Base-by-base conservation (phyloP, 140 eudicot genomes). In the Bidens hawaiensis region DNA sequence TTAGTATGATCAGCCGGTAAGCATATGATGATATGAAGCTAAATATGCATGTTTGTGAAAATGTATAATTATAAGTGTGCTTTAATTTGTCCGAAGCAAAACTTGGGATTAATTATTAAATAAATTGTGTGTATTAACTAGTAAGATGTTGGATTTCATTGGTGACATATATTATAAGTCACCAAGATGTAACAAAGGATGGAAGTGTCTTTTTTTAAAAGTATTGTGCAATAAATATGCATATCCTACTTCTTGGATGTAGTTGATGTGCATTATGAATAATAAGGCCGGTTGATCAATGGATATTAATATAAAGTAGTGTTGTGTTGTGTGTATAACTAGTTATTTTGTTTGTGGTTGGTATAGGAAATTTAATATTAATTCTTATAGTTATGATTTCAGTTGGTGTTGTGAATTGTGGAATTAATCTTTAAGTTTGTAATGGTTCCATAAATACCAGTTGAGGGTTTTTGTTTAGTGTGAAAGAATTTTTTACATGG, bases 241-340 rank as follows among this genome's bases (percentile, higher is more conserved):
- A 68, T 57, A 45, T 68, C 74, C 66, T 68, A 68, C 74, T 11
- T 21, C 25, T 9, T 27, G 66, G 17, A 14, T 18, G 74, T 57
- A 57, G 74, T 57, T 42, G 74, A 58, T 69, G 40, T 69, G 74
- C 22, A 16, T 1, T 55, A 19, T 31, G 18, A 65, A 28, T 17
- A 33, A 65, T 14, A 57, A 30, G 14, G 16, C 67, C 67, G 60
- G 74, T 46, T 69, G 66, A 69, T 57, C 25, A 6, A 43, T n/a
- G n/a, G n/a, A n/a, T n/a, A n/a, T n/a, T n/a, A n/a, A n/a, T n/a
- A n/a, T n/a, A n/a, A n/a, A n/a, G n/a, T n/a, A n/a, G n/a, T n/a
- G n/a, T n/a, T n/a, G n/a, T n/a, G n/a, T n/a, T n/a, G n/a, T n/a
- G n/a, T n/a, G n/a, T n/a, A n/a, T n/a, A n/a, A n/a, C n/a, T n/a